Conservation (phyloP, 345 rosid species). For the Cardamine chenopodiifolia region DNA sequence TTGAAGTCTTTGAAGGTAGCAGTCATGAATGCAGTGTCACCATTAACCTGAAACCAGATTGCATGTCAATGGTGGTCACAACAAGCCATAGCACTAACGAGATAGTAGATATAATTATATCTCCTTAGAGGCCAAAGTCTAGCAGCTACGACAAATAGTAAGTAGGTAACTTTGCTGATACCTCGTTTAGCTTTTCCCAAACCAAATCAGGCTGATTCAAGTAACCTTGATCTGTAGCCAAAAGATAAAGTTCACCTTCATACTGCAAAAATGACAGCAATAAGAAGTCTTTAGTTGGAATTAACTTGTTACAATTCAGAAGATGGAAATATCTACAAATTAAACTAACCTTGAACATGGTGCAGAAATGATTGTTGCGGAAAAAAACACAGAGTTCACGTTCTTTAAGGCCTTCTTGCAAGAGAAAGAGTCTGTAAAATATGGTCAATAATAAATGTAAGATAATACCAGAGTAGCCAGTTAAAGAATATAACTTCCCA, state of each 20-base stretch:
- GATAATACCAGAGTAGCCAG: not conserved
- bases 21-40: constrained; percentile 90
- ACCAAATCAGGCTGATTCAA: constrained; percentile 91
- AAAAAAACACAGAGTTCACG: constrained; percentile 95
- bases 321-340: not conserved
- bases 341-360: constrained; percentile 94
- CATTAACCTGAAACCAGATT: constrained; percentile 74
- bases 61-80: constrained; percentile 17
- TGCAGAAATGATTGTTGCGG: constrained; percentile 97
- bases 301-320: constrained; percentile 4
- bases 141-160: not conserved
- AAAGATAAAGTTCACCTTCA: constrained; percentile 89
- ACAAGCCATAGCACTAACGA: not conserved
- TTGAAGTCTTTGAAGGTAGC: constrained; percentile 86
- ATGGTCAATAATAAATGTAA: constrained; percentile 9
- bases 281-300: not conserved
- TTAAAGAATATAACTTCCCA: constrained; percentile 13
- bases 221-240: constrained; percentile 99
- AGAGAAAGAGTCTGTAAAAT: constrained; percentile 77
- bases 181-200: constrained; percentile 99
- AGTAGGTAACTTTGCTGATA: constrained; percentile 36
- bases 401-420: constrained; percentile 91
- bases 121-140: not conserved
- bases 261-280: constrained; percentile 59
- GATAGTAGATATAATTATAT: not conserved